A percentile compares a stretch with the other conserved stretches of the same genome.
phyloP scores from a whole-genome alignment of 139 green algal genomes.

The Zygnema circumcarinatum region DNA sequence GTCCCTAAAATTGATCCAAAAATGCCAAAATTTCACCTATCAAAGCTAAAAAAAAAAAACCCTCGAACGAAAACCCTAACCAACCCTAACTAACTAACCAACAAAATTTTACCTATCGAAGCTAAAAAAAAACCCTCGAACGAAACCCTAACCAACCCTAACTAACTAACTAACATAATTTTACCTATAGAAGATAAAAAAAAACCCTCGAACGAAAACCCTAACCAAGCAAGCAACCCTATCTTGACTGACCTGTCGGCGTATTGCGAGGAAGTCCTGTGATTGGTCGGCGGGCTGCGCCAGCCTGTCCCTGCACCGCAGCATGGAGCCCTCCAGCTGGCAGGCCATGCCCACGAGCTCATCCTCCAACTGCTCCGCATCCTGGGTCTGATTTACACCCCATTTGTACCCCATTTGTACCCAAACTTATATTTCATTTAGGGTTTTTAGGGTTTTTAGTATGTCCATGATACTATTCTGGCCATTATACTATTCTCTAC shows the following conservation, averaged over 20 bases:
- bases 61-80: no score
- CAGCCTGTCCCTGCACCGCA: conserved; percentile 38
- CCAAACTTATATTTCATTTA: not conserved
- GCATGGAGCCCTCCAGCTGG: conserved; percentile 71
- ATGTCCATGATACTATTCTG: not conserved
- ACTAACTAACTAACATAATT: no score
- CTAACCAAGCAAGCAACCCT: no score
- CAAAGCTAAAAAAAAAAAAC: no score
- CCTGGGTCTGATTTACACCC: conserved; percentile 56
- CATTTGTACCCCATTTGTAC: not conserved
- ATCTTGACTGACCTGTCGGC: conserved; percentile 20
- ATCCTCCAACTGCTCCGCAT: conserved; percentile 78
- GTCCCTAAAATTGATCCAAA: no score
- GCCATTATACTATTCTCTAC: not conserved
- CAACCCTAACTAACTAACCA: no score
- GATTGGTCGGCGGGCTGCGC: not conserved
- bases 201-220: no score
- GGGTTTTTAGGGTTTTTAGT: not conserved
- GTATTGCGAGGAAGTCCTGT: conserved; percentile 36
- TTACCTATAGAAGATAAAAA: no score
- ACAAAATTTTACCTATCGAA: no score
- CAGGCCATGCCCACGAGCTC: conserved; percentile 74
- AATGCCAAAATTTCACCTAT: no score
- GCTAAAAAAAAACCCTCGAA: no score
- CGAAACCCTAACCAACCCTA: no score